A percentile compares a stretch with the other conserved stretches of the same genome.
These are phyloP conservation scores for Marasmius sp. DNA, from an alignment of 1,284 basidiomycete species.

Conservation along the genomic window DNA sequence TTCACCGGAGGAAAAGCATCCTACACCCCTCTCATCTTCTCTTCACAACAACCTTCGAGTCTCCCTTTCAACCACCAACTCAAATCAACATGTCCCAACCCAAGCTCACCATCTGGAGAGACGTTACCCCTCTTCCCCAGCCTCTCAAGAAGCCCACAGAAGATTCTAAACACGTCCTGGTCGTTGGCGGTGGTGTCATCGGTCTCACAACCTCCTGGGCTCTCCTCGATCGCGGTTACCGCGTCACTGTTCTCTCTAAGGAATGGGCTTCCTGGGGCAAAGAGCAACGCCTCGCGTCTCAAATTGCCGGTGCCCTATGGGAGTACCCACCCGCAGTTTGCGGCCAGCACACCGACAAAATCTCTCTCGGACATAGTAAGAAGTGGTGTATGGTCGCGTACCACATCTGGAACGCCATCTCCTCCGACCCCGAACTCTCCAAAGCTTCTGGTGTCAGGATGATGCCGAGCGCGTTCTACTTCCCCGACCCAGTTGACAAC, in stretches of 20 bases:
- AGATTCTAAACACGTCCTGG: slow-evolving; percentile 8
- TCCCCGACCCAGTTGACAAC: slow-evolving; percentile 27
- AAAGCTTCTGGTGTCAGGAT: slow-evolving; percentile 20
- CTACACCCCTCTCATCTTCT: not conserved
- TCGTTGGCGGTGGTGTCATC: slow-evolving; percentile 13
- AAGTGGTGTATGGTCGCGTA: slow-evolving; percentile 34
- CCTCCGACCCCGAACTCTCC: slow-evolving; percentile 10
- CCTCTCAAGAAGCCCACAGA: not conserved
- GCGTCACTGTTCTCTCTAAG: slow-evolving; percentile 29
- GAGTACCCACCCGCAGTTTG: slow-evolving; percentile 37
- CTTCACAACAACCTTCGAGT: not conserved
- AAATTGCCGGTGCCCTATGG: slow-evolving; percentile 33
- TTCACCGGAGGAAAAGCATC: too few species aligned
- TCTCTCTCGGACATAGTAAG: slow-evolving; percentile 29
- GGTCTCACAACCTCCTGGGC: slow-evolving; percentile 27
- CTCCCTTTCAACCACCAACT: not conserved
- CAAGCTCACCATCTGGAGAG: not conserved
- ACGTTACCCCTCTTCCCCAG: not conserved
- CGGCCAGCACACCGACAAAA: slow-evolving; percentile 31
- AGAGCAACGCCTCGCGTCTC: slow-evolving; percentile 26
- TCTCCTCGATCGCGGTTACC: slow-evolving; percentile 29
- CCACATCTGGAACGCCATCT: slow-evolving; percentile 21
- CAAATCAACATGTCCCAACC: not conserved
- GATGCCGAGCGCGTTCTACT: slow-evolving; percentile 30
- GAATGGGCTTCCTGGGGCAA: slow-evolving; percentile 16